These are phyloP conservation scores for Gracilariopsis chorda DNA, from an alignment of 23 red algal species.

Conservation along the genomic window DNA sequence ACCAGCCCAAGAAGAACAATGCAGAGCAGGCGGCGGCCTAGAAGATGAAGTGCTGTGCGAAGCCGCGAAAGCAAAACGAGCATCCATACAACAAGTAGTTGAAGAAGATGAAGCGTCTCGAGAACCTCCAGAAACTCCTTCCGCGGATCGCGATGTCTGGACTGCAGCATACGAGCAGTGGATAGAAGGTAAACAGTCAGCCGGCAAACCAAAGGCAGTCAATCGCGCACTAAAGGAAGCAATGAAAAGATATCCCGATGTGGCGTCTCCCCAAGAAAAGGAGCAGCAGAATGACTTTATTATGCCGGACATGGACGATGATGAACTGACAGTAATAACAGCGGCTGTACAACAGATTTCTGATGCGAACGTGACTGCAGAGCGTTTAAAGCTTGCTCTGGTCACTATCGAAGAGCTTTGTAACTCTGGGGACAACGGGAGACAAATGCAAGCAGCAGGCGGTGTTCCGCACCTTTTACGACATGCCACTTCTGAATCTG, in stretches of 20 bases:
- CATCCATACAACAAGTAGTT: constrained; percentile 14
- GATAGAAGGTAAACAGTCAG: neutral
- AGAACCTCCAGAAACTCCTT: neutral
- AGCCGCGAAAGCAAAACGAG: constrained; percentile 4
- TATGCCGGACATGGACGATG: neutral
- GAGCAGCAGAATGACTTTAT: neutral
- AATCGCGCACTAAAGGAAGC: neutral
- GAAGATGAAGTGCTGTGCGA: constrained; percentile 23
- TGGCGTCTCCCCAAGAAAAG: neutral
- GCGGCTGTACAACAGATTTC: neutral
- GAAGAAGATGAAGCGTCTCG: constrained; percentile 20
- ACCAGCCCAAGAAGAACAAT: neutral
- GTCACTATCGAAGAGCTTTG: constrained; percentile 42
- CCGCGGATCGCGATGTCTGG: constrained; percentile 10
- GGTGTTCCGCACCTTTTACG: constrained; percentile 27
- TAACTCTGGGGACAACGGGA: constrained; percentile 43
- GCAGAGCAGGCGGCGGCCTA: neutral
- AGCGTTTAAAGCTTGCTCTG: neutral
- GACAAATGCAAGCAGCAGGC: constrained; percentile 29
- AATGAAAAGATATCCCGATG: constrained; percentile 6
- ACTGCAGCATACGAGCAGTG: constrained; percentile 30
- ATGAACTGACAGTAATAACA: constrained; percentile 28
- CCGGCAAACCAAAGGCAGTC: neutral
- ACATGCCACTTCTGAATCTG: neutral
- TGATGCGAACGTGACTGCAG: neutral